Conservation (phyloP, 1,284 basidiomycete species). For the Malassezia brasiliensis region DNA sequence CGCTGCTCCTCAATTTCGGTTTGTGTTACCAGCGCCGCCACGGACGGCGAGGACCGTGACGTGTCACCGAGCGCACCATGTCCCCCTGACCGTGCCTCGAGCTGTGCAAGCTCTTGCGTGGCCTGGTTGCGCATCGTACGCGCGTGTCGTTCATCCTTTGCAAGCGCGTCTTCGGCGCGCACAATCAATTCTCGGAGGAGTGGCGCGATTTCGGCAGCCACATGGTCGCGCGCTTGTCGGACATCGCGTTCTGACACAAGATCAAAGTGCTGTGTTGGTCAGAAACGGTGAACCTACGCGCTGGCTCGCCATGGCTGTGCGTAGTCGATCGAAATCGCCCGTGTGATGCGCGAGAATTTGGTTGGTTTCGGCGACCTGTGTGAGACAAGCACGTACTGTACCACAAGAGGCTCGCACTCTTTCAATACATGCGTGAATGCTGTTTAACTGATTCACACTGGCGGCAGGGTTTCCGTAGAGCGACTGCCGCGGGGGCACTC, state of each 20-base stretch:
- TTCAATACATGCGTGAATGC: conserved; percentile 4
- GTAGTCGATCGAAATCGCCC: conserved; percentile 8
- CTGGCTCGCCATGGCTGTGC: conserved; percentile 6
- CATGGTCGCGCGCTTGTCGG: conserved; percentile 11
- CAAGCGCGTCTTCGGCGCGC: conserved; percentile 14
- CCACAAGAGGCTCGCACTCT: conserved; percentile 1
- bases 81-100: not conserved
- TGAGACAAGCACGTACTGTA: not conserved
- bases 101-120: conserved; percentile 10
- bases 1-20: conserved; percentile 5
- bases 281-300: not conserved
- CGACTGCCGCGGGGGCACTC: conserved; percentile 11
- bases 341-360: not conserved
- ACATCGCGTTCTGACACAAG: conserved; percentile 16
- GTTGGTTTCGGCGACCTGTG: conserved; percentile 13
- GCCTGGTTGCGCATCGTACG: conserved; percentile 14
- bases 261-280: conserved; percentile 13
- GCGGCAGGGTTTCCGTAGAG: conserved; percentile 12
- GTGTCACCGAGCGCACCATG: not conserved
- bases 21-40: not conserved
- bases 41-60: not conserved
- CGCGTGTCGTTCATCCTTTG: conserved; percentile 9
- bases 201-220: conserved; percentile 16
- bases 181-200: conserved; percentile 15
- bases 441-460: conserved; percentile 6